phyloP scores from a whole-genome alignment of 495 filamentous ascomycete genomes.

The Daldinia childiae region DNA sequence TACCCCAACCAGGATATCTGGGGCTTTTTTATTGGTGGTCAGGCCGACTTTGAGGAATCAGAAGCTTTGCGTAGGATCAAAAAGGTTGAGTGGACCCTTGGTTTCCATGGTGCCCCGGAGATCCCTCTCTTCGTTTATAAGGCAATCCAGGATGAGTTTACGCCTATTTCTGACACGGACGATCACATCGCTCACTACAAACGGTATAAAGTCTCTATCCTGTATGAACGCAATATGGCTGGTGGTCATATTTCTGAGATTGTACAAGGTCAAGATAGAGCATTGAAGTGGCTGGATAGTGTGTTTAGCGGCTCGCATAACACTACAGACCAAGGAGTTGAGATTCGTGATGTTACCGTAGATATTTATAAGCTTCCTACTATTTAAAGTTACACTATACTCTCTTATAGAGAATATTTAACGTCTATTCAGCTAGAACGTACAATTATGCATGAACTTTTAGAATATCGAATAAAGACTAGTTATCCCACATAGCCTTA shows the following conservation, averaged over 20 bases:
- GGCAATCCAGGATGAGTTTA: constrained; percentile 59
- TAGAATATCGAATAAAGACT: background rate
- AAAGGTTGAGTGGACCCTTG: constrained; percentile 50
- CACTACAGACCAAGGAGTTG: constrained; percentile 7
- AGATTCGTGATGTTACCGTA: constrained; percentile 36
- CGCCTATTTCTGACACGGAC: constrained; percentile 56
- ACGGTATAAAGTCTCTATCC: constrained; percentile 40
- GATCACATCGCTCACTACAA: constrained; percentile 49
- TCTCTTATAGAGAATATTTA: background rate
- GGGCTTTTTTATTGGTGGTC: constrained; percentile 52
- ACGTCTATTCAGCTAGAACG: background rate
- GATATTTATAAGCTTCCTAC: constrained; percentile 15
- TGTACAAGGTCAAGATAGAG: constrained; percentile 37
- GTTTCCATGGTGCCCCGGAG: constrained; percentile 53
- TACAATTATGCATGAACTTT: background rate
- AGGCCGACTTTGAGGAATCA: constrained; percentile 40
- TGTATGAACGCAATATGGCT: constrained; percentile 52
- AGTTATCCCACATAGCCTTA: background rate
- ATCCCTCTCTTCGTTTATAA: constrained; percentile 64
- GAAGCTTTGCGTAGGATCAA: constrained; percentile 39
- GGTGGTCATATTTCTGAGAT: constrained; percentile 37
- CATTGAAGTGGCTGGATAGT: constrained; percentile 36
- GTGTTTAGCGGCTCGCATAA: constrained; percentile 37
- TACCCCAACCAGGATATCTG: constrained; percentile 49
- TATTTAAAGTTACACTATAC: background rate